A percentile compares a stretch with the other conserved stretches of the same genome.
Evolutionary conservation across 2,329 filamentous ascomycete genomes (phyloP).

Genomic region (Fusarium decemcellulare): DNA sequence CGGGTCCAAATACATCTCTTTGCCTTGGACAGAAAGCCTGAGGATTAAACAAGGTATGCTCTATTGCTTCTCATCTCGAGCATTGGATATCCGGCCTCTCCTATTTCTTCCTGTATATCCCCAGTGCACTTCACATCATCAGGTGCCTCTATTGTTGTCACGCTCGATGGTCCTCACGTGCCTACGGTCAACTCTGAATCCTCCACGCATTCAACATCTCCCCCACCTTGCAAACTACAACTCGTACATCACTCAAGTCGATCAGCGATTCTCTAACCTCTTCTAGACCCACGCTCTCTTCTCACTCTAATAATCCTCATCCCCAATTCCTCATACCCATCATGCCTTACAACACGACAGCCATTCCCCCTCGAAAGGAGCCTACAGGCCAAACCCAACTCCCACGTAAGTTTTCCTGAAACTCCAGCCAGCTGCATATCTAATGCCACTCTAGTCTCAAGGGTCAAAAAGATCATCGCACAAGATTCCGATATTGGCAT

Average conservation of each 20-base stretch:
- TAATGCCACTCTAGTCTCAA: constrained; percentile 74
- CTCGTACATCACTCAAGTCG: neutral
- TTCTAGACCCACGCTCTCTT: constrained; percentile 1
- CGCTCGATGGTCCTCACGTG: no score
- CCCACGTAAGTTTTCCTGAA: constrained; percentile 75
- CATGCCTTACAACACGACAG: constrained; percentile 94
- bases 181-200: no score
- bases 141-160: no score
- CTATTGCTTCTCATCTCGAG: no score
- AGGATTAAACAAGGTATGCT: constrained; percentile 20
- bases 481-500: constrained; percentile 87
- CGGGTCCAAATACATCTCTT: neutral
- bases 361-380: constrained; percentile 85
- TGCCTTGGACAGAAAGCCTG: constrained; percentile 4
- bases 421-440: constrained; percentile 9
- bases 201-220: constrained; percentile 8
- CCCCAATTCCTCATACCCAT: constrained; percentile 19
- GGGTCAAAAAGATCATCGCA: constrained; percentile 95
- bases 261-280: constrained; percentile 10
- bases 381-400: constrained; percentile 88
- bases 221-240: constrained; percentile 2
- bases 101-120: no score
- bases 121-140: no score
- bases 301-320: neutral
- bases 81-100: no score